Base-by-base conservation (phyloP, 768 basidiomycete species). In the Leccinum sublutescens region DNA sequence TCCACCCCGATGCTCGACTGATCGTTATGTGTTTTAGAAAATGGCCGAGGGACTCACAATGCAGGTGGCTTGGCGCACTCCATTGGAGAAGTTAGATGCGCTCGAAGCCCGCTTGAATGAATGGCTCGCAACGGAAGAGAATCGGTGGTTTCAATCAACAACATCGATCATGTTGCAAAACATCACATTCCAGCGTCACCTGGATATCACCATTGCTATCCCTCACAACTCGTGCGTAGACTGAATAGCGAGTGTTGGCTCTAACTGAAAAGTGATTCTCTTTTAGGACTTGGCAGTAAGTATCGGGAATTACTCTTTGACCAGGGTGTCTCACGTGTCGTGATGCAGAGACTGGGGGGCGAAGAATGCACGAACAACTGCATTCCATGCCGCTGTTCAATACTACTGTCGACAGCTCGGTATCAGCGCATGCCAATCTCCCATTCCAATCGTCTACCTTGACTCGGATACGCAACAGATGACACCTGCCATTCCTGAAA, bases 101-200 rank as follows among this genome's bases (percentile, higher is more conserved):
- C 80, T 93, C 5, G 87, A 90, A 68, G 79, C 79, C 56, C 76
- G 75, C 52, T 70, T 93, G 59, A 91, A 91, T 60, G 80, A 84
- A 45, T 92, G 91, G 91, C 79, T 93, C 10, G 77, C 82, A 29
- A 89, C 85, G 9, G 91, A 92, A 67, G 86, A 89, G 68, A 88
- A 91, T 65, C 78, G 90, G 21, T 91, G 89, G 89, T 91, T 80
- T 65, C 80, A 86, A 54, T 85, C 90, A 4, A 79, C 78, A 29
- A 92, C 89, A 10, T 81, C 79, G 33, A 75, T 91, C 58, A 80
- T 76, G 5, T 66, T 89, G 50, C 87, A 88, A 66, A 75, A 80
- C 21, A 89, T 92, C 68, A 75, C 80, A 17, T 85, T 79, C 62
- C 88, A 90, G 69, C 79, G 83, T 51, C 84, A 84, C 64, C 67